Base-by-base conservation (phyloP, 352 stramenopile species). In the Achlya hypogyna region DNA sequence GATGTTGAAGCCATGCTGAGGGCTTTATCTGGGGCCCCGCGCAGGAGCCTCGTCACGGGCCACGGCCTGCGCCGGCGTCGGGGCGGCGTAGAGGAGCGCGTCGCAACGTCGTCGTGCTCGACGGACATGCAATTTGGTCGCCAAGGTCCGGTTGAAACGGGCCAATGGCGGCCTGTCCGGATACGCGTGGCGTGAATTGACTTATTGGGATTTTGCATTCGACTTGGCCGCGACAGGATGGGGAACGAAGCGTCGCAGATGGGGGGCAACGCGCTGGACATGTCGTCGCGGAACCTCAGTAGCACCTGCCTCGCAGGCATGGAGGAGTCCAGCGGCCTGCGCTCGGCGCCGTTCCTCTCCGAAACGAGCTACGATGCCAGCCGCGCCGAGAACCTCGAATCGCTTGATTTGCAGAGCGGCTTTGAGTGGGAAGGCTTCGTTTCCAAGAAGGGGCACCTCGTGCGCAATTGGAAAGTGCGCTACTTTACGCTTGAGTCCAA, bases 371-470 rank as follows among this genome's bases (percentile, higher is more conserved):
- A 86, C 12, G 82, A 92, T 52, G 38, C 38, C 12, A 45, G 38
- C 38, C 75, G 86, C 25, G 54, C 43, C 0, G 76, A 64, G 18
- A 64, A 64, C n/a, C 29, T 95, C 22, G 86, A 95, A 73, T 90
- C 81, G 63, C 72, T 95, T 10, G 86, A 95, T 63, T 72, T 95
- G 53, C 86, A 86, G 23, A 91, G 90, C 25, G 60, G 60, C 31
- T 82, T 92, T 31, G 86, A 95, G 68, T 95, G 86, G 86, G 86
- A 95, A 73, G 86, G 86, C 40, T 95, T 93, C 67, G 86, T 93
- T n/a, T 91, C 83, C n/a, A 95, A 95, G 72, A 77, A 85, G 35
- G 85, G 86, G 0, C 84, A 95, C 59, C 72, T 95, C 38, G 84
- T 95, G 64, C 81, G 85, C 52, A 93, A 95, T 72, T 95, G 86